Base-by-base conservation (phyloP, 1,139 yeast species). In the Debaryomycetaceae sp. region DNA sequence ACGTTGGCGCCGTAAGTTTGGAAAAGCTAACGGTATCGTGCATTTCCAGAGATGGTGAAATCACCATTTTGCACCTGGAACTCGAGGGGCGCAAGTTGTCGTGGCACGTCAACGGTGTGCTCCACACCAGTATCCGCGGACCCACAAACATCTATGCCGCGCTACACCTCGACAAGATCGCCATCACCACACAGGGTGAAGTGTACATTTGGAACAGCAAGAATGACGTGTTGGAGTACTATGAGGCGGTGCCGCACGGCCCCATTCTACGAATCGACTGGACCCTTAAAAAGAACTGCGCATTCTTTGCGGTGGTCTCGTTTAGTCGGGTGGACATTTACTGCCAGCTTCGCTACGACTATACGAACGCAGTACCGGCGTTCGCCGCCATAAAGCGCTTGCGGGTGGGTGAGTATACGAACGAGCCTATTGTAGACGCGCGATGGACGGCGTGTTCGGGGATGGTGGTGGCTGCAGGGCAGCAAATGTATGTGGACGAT, bases 381-480 rank as follows among this genome's bases (percentile, higher is more conserved):
- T 87, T 81, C 65, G 72, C 81, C 0, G 76, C 82, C 1, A 71
- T 87, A 36, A 78, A 83, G 42, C 69, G 70, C 32, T 70, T 86
- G 26, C 87, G 80, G 44, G 72, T 87, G 3, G 64, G 75, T 2
- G 64, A 66, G 26, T 80, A 68, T 44, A 85, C 96, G 0, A 62
- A 80, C 0, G 95, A 86, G 49, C 65, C 62, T 14, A 85, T 87
- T 37, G 95, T 95, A 4, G 96, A 87, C 48, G 79, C 92, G 23
- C 64, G 81, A 7, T 87, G 96, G 96, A 58, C 87, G 34, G 66
- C 70, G 32, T 74, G 77, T 40, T 95, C 94, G 1, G 69, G 75
- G 21, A 63, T 86, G 36, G 87, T 83, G 1, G 73, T 83, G 33
- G 96, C 92, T 4, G 68, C 92, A 14, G 96, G 97, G 1, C 87